Base-by-base conservation (phyloP, 164 flowering plant species). In the Tinospora cordifolia region DNA sequence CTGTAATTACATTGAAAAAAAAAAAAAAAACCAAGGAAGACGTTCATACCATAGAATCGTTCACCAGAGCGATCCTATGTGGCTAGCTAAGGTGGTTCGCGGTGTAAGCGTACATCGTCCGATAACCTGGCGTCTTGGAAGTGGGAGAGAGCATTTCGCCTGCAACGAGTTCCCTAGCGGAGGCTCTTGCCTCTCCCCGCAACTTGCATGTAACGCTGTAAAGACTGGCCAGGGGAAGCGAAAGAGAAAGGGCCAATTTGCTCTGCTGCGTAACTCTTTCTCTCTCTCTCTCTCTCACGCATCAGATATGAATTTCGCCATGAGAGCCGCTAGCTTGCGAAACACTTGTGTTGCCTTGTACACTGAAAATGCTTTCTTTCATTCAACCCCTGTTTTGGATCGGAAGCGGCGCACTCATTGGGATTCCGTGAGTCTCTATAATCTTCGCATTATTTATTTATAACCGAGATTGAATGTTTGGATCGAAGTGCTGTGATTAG, bases 331-430 rank as follows among this genome's bases (percentile, higher is more conserved):
- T 6, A 58, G 79, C 8, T 63, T 65, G 65, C 57, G 34, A 34
- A 71, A 71, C 21, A 77, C 68, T 63, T 65, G 73, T 15, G 69
- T 69, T 26, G 73, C 46, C 68, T 51, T 69, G 38, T 67, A 72
- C 24, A 10, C 79, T 6, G 77, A 73, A 60, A 69, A 82, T 22
- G 85, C 83, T n/a, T 66, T 82, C 49, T 87, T 89, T 71, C 94
- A 89, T 72, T 80, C 90, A 3, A 84, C 88, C 15, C 86, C 91
- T 54, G 81, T 81, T 60, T 76, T 79, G 38, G 86, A 87, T 71
- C 90, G 88, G 24, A 84, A 65, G 75, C 75, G 86, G 36, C 85
- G 84, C 69, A 71, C 75, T 14, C 72, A 71, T 68, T 84, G 86
- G 84, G 79, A 77, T 69, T 71, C 72, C 57, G 89, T 87, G 25